These are phyloP conservation scores for Nicotiana rustica DNA, from an alignment of 305 asterid genomes.

Conservation along the genomic window DNA sequence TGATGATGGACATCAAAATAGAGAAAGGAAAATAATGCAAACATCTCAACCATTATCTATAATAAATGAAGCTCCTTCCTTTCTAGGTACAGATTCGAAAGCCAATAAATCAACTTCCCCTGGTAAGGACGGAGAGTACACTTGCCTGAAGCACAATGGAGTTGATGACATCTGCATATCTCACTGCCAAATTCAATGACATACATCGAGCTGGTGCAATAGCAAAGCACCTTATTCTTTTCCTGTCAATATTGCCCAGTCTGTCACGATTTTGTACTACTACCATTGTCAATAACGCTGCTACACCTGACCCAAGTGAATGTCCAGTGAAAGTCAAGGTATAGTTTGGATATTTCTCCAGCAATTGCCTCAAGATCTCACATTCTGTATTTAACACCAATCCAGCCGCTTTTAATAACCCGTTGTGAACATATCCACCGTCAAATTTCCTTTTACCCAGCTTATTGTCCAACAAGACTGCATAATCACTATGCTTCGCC, in stretches of 20 bases:
- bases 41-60: constrained; percentile 14
- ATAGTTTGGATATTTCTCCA: constrained; percentile 67
- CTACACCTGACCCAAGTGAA: constrained; percentile 90
- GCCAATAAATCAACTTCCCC: neutral
- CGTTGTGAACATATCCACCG: constrained; percentile 93
- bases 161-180: constrained; percentile 90
- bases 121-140: neutral
- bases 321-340: constrained; percentile 85
- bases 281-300: constrained; percentile 77
- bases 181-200: constrained; percentile 90
- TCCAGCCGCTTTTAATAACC: constrained; percentile 81
- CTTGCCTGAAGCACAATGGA: constrained; percentile 92
- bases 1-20: neutral
- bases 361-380: constrained; percentile 61
- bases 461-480: constrained; percentile 75
- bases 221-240: constrained; percentile 79
- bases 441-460: constrained; percentile 79
- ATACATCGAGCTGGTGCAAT: constrained; percentile 92
- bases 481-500: constrained; percentile 89
- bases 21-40: constrained; percentile 4
- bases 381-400: constrained; percentile 69
- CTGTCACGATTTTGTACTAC: constrained; percentile 63
- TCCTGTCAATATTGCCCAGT: constrained; percentile 75
- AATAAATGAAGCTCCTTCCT: neutral
- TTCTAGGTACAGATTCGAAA: neutral